Conservation (phyloP, 257 asterid species). For the Ligustrum vulgare region DNA sequence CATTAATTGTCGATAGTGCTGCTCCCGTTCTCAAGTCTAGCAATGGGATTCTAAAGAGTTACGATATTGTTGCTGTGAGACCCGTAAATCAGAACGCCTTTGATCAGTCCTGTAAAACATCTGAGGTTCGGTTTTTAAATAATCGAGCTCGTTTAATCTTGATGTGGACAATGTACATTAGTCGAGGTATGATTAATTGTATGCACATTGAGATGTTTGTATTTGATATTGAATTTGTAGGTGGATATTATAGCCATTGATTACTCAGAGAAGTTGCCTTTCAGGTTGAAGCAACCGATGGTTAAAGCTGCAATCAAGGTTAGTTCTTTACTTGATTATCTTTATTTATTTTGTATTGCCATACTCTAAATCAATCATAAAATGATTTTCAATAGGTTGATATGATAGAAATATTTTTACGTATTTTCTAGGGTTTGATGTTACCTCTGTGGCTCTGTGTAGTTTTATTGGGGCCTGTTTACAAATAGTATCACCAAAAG, state of each 20-base stretch:
- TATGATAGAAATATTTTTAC: neutral
- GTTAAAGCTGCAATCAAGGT: conserved; percentile 90
- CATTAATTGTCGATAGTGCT: conserved; percentile 59
- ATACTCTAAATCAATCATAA: neutral
- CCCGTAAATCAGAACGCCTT: conserved; percentile 71
- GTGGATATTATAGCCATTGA: conserved; percentile 86
- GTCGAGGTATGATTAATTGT: neutral
- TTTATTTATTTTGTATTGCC: neutral
- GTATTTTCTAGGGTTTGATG: neutral
- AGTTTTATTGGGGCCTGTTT: neutral
- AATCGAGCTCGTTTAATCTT: neutral
- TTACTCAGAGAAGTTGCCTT: conserved; percentile 71
- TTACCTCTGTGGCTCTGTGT: neutral
- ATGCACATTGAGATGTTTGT: neutral
- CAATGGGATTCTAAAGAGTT: conserved; percentile 37
- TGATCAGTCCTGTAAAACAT: conserved; percentile 74
- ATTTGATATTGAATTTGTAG: conserved; percentile 37
- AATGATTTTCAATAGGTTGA: neutral
- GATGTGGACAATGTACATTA: neutral
- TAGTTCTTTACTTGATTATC: conserved; percentile 14
- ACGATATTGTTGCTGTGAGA: conserved; percentile 69
- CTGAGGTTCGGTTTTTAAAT: conserved; percentile 51
- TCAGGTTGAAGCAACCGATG: conserved; percentile 77
- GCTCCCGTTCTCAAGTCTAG: conserved; percentile 45
- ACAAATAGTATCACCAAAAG: neutral